Conservation (phyloP, 257 asterid species). For the Rauvolfia tetraphylla region DNA sequence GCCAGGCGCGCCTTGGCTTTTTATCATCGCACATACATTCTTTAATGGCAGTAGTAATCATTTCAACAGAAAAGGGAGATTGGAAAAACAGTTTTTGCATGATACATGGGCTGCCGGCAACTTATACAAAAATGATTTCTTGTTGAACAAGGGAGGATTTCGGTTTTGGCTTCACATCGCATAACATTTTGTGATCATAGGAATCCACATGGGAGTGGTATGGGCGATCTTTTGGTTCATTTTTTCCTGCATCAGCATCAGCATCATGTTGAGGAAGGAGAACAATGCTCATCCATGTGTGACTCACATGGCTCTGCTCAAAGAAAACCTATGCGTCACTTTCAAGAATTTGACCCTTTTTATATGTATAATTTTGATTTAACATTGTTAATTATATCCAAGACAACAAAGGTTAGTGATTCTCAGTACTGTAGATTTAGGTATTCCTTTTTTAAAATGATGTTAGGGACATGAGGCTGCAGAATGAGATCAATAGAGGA, state of each 20-base stretch:
- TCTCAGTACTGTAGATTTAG: not conserved
- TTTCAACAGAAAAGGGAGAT: not conserved
- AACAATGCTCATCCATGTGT: not conserved
- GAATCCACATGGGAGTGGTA: constrained; percentile 4
- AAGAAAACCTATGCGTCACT: not conserved
- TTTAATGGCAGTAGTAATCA: not conserved
- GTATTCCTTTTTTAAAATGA: not conserved
- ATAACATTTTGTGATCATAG: not conserved
- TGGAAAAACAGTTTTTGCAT: not conserved
- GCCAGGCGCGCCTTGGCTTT: not conserved
- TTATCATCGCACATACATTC: not conserved
- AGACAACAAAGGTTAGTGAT: not conserved
- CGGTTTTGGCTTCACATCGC: not conserved
- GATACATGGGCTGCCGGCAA: not conserved
- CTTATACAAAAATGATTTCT: not conserved
- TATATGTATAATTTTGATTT: not conserved
- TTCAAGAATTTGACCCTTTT: constrained; percentile 1
- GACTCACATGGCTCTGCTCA: not conserved
- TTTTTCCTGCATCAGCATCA: not conserved
- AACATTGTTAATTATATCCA: not conserved
- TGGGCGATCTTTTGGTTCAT: not conserved
- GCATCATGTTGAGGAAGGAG: not conserved
- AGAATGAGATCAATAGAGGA: not conserved
- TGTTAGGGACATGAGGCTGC: not conserved
- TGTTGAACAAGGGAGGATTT: not conserved